A percentile compares a stretch with the other conserved stretches of the same genome.
Evolutionary conservation across 2,329 filamentous ascomycete genomes (phyloP).

Genomic region (Ophiostoma ips): DNA sequence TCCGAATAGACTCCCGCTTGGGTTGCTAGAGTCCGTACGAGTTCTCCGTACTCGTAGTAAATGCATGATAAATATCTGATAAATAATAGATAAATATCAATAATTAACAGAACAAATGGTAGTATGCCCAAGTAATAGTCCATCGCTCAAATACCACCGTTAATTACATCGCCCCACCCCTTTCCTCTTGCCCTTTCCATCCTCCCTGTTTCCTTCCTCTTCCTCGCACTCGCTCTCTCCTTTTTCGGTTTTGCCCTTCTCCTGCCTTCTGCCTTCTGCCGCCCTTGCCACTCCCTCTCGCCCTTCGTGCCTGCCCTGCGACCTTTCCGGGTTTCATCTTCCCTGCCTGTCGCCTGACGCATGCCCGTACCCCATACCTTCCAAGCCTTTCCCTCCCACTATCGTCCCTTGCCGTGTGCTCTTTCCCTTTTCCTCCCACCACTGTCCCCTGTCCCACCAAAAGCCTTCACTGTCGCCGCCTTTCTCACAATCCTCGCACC

Average conservation of each 20-base stretch:
- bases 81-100: no score
- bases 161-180: not conserved
- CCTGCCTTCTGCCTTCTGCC: no score
- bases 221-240: not conserved
- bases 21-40: no score
- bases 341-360: not conserved
- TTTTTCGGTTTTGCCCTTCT: not conserved
- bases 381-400: not conserved
- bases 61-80: not conserved
- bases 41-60: no score
- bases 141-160: not conserved
- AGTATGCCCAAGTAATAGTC: not conserved
- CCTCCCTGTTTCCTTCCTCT: not conserved
- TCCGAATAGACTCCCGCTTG: not conserved
- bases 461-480: not conserved
- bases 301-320: not conserved
- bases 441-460: not conserved
- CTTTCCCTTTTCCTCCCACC: not conserved
- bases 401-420: not conserved
- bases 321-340: slow-evolving; percentile 1
- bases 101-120: no score
- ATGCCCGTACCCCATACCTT: not conserved
- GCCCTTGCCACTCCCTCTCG: not conserved
- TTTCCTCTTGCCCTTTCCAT: not conserved
- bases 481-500: no score